Evolutionary conservation across 768 basidiomycete species (phyloP).

Genomic region (Dentipellis sp.): DNA sequence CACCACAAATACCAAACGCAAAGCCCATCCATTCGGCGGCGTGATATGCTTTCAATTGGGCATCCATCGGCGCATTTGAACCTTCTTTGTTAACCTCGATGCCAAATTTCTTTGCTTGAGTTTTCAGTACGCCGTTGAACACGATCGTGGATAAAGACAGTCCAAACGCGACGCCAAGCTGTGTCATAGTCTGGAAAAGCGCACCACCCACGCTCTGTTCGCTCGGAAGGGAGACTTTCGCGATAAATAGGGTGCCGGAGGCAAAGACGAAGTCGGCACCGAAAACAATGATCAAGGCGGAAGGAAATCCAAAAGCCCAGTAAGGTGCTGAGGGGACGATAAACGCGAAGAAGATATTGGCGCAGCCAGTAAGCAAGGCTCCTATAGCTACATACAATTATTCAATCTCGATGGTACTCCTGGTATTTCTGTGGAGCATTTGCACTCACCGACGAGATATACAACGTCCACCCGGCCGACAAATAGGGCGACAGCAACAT

Average conservation of each 20-base stretch:
- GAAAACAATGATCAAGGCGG: conserved; percentile 52
- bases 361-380: conserved; percentile 45
- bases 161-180: conserved; percentile 66
- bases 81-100: conserved; percentile 21
- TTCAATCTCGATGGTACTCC: no score
- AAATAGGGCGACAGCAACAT: conserved; percentile 52
- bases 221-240: conserved; percentile 52
- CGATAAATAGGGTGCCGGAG: conserved; percentile 64
- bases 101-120: conserved; percentile 23
- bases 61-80: conserved; percentile 23
- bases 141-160: conserved; percentile 67
- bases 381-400: conserved; percentile 32
- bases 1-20: conserved; percentile 54
- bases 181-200: conserved; percentile 72
- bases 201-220: conserved; percentile 75
- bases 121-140: conserved; percentile 41
- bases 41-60: conserved; percentile 44
- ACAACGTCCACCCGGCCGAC: conserved; percentile 47
- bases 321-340: conserved; percentile 48
- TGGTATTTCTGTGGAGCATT: neutral
- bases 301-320: conserved; percentile 74
- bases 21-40: conserved; percentile 59
- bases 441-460: conserved; percentile 43
- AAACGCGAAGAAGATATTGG: conserved; percentile 59
- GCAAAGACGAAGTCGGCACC: conserved; percentile 77